phyloP scores from a whole-genome alignment of 805 yeast genomes.

The Ogataea saltuana region DNA sequence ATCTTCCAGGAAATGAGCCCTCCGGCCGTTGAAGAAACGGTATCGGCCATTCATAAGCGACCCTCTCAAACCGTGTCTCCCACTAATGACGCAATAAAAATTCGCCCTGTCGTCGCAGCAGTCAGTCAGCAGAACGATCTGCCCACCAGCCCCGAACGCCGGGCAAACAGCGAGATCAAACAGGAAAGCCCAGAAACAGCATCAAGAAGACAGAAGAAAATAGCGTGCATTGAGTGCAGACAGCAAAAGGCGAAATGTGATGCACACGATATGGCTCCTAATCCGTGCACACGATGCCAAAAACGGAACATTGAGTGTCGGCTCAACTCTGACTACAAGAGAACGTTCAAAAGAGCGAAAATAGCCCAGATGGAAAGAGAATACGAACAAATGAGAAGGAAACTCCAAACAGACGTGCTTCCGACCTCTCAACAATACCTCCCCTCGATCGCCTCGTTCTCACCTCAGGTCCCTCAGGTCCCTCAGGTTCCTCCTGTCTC shows the following conservation, averaged over 20 bases:
- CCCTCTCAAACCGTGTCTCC: too few species aligned
- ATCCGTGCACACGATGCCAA: conserved; percentile 79
- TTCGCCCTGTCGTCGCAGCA: neutral
- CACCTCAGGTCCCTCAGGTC: too few species aligned
- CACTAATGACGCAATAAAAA: too few species aligned
- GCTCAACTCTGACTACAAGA: conserved; percentile 76
- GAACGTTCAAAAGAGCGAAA: conserved; percentile 86
- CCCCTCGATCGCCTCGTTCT: conserved; percentile 18
- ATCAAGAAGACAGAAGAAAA: conserved; percentile 43
- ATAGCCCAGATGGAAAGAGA: conserved; percentile 83
- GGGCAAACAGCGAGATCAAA: neutral
- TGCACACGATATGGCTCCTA: conserved; percentile 72
- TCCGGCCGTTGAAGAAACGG: too few species aligned
- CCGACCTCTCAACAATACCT: conserved; percentile 10
- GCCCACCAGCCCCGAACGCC: neutral
- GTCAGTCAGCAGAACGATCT: neutral
- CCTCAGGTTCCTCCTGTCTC: conserved; percentile 9
- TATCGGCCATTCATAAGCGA: too few species aligned
- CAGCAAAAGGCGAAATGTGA: conserved; percentile 94
- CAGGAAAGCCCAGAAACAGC: conserved; percentile 2
- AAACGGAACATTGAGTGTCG: conserved; percentile 71
- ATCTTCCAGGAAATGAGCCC: too few species aligned
- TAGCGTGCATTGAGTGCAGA: conserved; percentile 95
- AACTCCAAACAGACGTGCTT: conserved; percentile 16
- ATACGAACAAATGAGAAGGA: conserved; percentile 58